Evolutionary conservation across 2,329 filamentous ascomycete species (phyloP), one percentile per base, ranked within the genome.

Genomic region (Ascochyta lentis): DNA sequence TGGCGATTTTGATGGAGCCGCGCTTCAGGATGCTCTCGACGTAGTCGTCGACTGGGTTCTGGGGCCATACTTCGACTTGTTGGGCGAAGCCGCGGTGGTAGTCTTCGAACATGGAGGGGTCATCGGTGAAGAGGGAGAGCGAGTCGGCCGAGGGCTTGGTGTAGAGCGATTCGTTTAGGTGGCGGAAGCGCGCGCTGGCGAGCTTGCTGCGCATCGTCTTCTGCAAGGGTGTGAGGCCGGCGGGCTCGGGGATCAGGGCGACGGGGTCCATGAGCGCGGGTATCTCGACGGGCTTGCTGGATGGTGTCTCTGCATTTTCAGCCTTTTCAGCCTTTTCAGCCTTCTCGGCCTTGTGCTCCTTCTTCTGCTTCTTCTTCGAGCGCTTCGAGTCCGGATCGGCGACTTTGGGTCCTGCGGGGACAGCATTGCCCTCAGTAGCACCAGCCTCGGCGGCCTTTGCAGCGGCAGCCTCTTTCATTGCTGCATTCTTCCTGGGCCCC

Each of bases 31-130:
- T 86, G 46, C 89, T 84, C 26, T 79, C 73, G 61, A 97, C 88
- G 78, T 96, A 98, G 54, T 85, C 86, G 74, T 97, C 91, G 42
- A 99, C 92, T 0, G 95, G 95, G 77, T 99, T 99, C 71, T 94
- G 91, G 7, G 95, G 95, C 95, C 95, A 99, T 2, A 93, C 90
- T 70, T 91, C 89, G 56, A 98, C 95, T 79, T 99, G 95, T 49
- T 93, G 90, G 1, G 93, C 89, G 83, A 99, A 99, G 31, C 95
- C 95, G 58, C 92, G 89, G 78, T 99, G 95, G 77, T 99, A 99
- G 78, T 98, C 93, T 65, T 86, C 84, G 78, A 98, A 99, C 84
- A 98, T 93, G 72, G 96, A 91, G 0, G 95, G 95, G 45, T 91
- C 91, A 31, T 89, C 82, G 47, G 86, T 81, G 80, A 99, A 98